Evolutionary conservation across 345 rosid species (phyloP).

Genomic region (Eucalyptus leucophloia): DNA sequence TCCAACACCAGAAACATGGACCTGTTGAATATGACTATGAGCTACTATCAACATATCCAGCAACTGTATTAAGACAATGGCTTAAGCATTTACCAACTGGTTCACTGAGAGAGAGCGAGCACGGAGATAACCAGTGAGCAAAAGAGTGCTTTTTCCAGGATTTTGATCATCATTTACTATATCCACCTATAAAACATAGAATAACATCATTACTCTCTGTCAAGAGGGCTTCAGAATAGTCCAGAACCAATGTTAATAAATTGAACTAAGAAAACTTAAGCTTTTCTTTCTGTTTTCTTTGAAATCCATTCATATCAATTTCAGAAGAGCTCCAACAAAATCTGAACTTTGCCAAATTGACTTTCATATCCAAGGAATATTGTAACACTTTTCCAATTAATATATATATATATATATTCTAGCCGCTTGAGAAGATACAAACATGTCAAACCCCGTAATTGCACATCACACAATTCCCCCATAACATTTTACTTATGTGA

Average conservation of each 20-base stretch:
- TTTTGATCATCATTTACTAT: slow-evolving; percentile 28
- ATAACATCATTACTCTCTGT: background rate
- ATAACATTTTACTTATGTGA: background rate
- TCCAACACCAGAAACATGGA: slow-evolving; percentile 82
- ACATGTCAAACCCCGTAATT: background rate
- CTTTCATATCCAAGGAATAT: background rate
- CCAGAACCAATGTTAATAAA: background rate
- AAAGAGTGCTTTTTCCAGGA: slow-evolving; percentile 49
- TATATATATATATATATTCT: background rate
- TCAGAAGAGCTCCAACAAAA: background rate
- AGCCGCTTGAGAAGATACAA: background rate
- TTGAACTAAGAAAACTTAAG: background rate
- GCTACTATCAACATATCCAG: background rate
- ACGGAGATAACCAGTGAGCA: slow-evolving; percentile 68
- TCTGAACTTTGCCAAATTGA: background rate
- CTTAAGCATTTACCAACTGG: slow-evolving; percentile 53
- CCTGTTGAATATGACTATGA: slow-evolving; percentile 21
- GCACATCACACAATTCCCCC: background rate
- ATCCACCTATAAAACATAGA: slow-evolving; percentile 30
- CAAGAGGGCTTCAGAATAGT: background rate
- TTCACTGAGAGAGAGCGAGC: slow-evolving; percentile 66
- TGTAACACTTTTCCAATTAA: background rate
- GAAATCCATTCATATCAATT: background rate
- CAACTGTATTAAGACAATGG: background rate
- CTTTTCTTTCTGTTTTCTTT: background rate